Base-by-base conservation (phyloP, 768 basidiomycete species). In the Lentinula edodes region DNA sequence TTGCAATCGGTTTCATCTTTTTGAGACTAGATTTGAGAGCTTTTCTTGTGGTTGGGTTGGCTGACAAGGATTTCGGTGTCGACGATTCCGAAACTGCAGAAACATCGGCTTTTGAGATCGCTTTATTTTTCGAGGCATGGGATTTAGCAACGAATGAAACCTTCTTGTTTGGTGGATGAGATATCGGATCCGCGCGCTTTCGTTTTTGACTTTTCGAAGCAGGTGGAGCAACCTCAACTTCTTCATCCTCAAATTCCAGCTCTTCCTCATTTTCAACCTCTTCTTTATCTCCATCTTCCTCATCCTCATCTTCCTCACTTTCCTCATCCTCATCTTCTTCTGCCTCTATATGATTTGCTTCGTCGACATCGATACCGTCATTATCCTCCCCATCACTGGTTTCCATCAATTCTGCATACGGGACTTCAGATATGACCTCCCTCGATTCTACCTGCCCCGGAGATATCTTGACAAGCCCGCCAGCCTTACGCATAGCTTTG, bases 401-500 rank as follows among this genome's bases (percentile, higher is more conserved):
- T 1, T 73, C 77, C 32, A 73, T 77, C 52, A 78, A 76, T 35
- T 73, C 75, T 52, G 73, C 72, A 78, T 81, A 83, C 70, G 65
- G 73, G 73, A 71, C 76, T 65, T 74, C 76, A 65, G 72, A 64
- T 71, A 61, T 71, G 57, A 66, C 74, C 68, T 70, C 77, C 76
- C 73, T 52, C 6, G 20, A 28, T 39, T 63, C 62, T 36, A 60
- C 52, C 62, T 45, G 42, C 16, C 75, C 74, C 10, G 73, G 38
- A 23, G 69, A 65, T 50, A 83, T 71, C 69, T 77, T 86, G 54
- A 95, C 83, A 64, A 91, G 67, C 10, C 86, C 88, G 0, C 74
- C 78, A 3, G 71, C 69, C 65, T 83, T 85, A 63, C 90, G 81
- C 69, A 90, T 77, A 68, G 91, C 90, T 71, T 88, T 91, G 64